Conservation (phyloP, 2,329 filamentous ascomycete genomes). For the Aspergillus aculeatus region DNA sequence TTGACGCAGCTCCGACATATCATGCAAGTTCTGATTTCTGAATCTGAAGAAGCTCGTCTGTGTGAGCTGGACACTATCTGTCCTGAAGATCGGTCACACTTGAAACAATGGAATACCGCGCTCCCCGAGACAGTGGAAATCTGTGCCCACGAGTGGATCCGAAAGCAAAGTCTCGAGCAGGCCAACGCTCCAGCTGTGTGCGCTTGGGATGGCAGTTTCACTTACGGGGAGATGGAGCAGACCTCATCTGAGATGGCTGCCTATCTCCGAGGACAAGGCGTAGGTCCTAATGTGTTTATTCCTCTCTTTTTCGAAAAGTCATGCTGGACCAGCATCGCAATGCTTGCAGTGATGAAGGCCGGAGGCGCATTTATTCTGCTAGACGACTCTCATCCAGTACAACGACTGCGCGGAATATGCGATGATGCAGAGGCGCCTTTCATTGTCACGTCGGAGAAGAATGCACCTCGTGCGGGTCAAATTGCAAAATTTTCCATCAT, state of each 20-base stretch:
- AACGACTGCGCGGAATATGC: not conserved
- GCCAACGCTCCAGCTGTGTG: not conserved
- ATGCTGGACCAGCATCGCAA: not conserved
- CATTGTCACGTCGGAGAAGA: not conserved
- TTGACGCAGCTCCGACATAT: conserved; percentile 12
- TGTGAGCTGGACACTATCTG: not conserved
- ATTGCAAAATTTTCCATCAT: not conserved
- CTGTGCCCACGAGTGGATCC: not conserved
- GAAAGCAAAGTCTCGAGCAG: not conserved
- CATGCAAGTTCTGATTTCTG: not conserved
- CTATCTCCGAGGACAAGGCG: not conserved
- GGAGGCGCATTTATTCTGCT: not conserved
- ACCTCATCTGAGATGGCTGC: not conserved
- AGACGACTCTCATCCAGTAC: not conserved
- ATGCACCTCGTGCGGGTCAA: not conserved
- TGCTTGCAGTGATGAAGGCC: not conserved
- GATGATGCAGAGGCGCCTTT: not conserved
- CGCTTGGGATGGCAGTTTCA: not conserved
- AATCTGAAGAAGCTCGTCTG: not conserved
- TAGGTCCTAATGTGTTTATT: not conserved
- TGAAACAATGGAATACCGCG: not conserved
- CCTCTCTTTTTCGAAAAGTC: not conserved
- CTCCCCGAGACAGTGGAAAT: not conserved
- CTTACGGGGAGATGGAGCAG: not conserved
- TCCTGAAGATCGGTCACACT: not conserved